These are phyloP conservation scores for Misopates orontium DNA, from an alignment of 257 asterid species.

Conservation along the genomic window DNA sequence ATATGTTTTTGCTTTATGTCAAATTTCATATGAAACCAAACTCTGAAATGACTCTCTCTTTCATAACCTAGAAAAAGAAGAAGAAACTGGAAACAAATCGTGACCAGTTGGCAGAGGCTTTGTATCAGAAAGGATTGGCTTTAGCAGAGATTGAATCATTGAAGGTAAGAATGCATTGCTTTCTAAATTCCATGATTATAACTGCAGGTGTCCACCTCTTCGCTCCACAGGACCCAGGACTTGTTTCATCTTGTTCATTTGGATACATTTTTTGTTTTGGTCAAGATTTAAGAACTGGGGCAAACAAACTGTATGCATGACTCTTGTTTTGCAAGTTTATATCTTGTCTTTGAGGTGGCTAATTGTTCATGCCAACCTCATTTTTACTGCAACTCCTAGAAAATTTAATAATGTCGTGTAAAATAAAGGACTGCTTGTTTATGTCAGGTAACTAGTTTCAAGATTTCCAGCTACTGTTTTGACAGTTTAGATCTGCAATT, in stretches of 20 bases:
- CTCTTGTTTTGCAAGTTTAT: no score
- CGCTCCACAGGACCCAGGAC: background rate
- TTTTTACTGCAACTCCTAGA: no score
- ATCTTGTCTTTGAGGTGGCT: no score
- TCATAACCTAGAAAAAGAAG: slow-evolving; percentile 58
- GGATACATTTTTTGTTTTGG: background rate
- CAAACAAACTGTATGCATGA: background rate
- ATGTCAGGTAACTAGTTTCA: no score
- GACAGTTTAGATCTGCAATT: no score
- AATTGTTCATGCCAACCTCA: no score
- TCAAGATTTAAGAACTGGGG: background rate
- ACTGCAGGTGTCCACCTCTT: slow-evolving; percentile 2
- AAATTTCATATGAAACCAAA: slow-evolving; percentile 13
- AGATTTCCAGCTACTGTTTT: no score
- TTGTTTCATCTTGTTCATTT: background rate
- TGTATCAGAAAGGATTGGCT: slow-evolving; percentile 88
- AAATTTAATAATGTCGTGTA: no score
- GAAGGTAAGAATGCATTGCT: slow-evolving; percentile 50
- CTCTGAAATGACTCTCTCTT: slow-evolving; percentile 28
- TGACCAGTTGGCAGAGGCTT: slow-evolving; percentile 88
- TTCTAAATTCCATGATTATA: background rate
- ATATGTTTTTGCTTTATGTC: background rate
- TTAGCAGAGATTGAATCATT: slow-evolving; percentile 64
- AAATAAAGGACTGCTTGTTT: no score
- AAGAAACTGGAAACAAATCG: slow-evolving; percentile 84